phyloP scores from a whole-genome alignment of 208 protist species.

The Phytomonas serpens region DNA sequence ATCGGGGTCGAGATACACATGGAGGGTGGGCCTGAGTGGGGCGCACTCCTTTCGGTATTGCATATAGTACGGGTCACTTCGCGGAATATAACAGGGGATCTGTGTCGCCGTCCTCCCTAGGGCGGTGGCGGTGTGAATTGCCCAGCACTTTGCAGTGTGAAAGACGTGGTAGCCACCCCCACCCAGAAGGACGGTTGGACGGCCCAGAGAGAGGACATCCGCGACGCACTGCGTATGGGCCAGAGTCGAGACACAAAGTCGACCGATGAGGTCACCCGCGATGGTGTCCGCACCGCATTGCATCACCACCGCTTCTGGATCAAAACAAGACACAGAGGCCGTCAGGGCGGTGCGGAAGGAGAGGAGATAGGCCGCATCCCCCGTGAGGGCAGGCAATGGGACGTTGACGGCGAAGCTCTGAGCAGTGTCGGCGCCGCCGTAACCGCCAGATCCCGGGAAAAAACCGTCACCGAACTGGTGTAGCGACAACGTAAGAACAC shows the following conservation, averaged over 20 bases:
- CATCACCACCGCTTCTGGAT: constrained; percentile 95
- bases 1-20: constrained; percentile 62
- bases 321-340: constrained; percentile 93
- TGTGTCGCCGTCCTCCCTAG: constrained; percentile 39
- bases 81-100: constrained; percentile 65
- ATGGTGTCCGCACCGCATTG: constrained; percentile 98
- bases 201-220: constrained; percentile 88
- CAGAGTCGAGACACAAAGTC: constrained; percentile 94
- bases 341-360: constrained; percentile 94
- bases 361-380: constrained; percentile 90
- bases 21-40: constrained; percentile 55
- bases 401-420: constrained; percentile 90
- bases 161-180: constrained; percentile 99
- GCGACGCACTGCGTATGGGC: constrained; percentile 93
- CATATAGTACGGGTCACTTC: constrained; percentile 62
- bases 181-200: constrained; percentile 96
- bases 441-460: constrained; percentile 96
- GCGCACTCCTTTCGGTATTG: constrained; percentile 56
- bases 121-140: constrained; percentile 93
- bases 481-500: constrained; percentile 99
- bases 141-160: constrained; percentile 98
- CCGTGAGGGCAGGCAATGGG: constrained; percentile 93
- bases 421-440: constrained; percentile 18
- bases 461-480: constrained; percentile 98
- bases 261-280: constrained; percentile 94